Base-by-base conservation (phyloP, 805 yeast genomes). In the Kurtzmaniella cleridarum region DNA sequence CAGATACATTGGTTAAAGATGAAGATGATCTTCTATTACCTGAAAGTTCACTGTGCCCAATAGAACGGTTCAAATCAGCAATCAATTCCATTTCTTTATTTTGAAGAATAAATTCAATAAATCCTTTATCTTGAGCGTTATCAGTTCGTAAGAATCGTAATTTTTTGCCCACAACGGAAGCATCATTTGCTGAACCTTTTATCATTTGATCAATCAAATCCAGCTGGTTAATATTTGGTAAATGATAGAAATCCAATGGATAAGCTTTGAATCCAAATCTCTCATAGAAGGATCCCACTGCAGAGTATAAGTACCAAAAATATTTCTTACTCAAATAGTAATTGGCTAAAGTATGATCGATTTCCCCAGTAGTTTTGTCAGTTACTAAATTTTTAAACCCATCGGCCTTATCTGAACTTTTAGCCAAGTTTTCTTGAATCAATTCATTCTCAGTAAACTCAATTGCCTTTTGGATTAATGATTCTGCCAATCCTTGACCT, bases 251-350 rank as follows among this genome's bases (percentile, higher is more conserved):
- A 32, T 64, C 66, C 10, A 62, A 24, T 0, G 70, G 69, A 41
- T 49, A 62, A 1, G 49, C 41, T 36, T 63, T 61, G 52, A 75
- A 84, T 0, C 90, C 95, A 46, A 81, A 76, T 45, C 68, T 63
- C 28, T 68, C 62, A 56, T 88, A 88, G 48, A 73, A 85, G 26
- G 69, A 72, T 12, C 84, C 91, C 15, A 84, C 77, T 35, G 81
- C 93, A 44, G 91, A 81, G 69, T 85, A 86, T 37, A 87, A 67
- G 30, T 47, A 49, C 72, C 72, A 67, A 35, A 63, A 55, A 45
- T 62, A 66, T 40, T 62, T 45, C 37, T 62, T 62, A 30, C 61
- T 43, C 44, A 66, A 49, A 39, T 63, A 59, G 38, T 66, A 57
- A 36, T 52, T 50, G 27, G 64, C 66, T 49, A 66, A 53, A 10